A percentile compares a stretch with the other conserved stretches of the same genome.
phyloP scores from a whole-genome alignment of 345 rosid genomes.

The Eutrema heterophyllum region DNA sequence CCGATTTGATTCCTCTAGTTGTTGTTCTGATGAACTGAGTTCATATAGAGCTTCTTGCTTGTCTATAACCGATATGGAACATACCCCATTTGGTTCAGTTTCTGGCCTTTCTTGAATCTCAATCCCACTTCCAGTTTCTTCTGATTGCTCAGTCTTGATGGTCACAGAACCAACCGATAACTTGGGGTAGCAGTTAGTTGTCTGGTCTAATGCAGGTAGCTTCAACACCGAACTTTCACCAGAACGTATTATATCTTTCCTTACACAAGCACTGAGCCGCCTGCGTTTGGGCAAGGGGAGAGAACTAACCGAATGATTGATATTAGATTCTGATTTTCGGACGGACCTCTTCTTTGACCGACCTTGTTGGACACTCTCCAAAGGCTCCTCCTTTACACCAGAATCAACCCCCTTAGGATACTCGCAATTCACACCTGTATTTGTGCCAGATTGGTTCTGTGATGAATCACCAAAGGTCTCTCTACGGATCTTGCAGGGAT shows the following conservation, averaged over 20 bases:
- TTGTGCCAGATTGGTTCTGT: neutral
- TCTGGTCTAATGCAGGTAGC: neutral
- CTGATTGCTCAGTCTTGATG: conserved; percentile 15
- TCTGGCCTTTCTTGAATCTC: conserved; percentile 23
- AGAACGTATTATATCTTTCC: conserved; percentile 35
- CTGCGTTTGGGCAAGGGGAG: conserved; percentile 38
- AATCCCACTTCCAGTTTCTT: conserved; percentile 20
- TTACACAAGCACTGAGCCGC: conserved; percentile 48
- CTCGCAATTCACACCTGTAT: neutral
- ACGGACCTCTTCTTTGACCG: conserved; percentile 41
- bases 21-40: conserved; percentile 18
- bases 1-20: conserved; percentile 13
- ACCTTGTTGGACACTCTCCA: conserved; percentile 31
- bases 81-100: conserved; percentile 4
- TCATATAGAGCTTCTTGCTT: neutral
- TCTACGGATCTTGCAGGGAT: neutral
- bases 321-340: conserved; percentile 36
- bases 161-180: conserved; percentile 3
- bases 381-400: conserved; percentile 13
- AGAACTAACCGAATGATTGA: conserved; percentile 28
- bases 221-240: conserved; percentile 21
- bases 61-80: neutral
- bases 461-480: neutral
- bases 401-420: conserved; percentile 9
- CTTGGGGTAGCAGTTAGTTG: neutral